Evolutionary conservation across 345 rosid species (phyloP), one percentile per base, ranked within the genome.

Genomic region (Theobroma cacao): DNA sequence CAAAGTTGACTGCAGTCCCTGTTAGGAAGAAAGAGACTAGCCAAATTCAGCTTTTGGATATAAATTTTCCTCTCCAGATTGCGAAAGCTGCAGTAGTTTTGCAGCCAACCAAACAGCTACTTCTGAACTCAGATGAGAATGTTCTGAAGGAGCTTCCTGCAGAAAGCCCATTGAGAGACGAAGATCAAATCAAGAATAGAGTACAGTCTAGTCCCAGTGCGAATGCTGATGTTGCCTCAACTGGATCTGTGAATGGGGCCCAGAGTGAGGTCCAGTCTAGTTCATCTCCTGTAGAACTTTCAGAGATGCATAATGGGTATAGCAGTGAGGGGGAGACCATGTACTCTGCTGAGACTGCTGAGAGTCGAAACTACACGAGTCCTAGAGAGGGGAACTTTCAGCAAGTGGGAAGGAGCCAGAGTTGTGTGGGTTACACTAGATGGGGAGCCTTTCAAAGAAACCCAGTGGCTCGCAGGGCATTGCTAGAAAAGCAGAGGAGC

Each of bases 301-400:
- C 80, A 0, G 86, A 82, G 82, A 67, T 85, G 85, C 85, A 86
- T 77, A 73, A 84, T 24, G 91, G 88, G 33, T 88, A 85, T 60
- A 88, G 89, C 84, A 91, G 97, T 14, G 98, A 93, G 78, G 97
- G 87, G 81, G 98, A 92, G 85, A 96, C 98, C 7, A 90, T 96
- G 99, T 93, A 96, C 87, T 96, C 99, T 14, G 99, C 97, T 7
- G 99, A 93, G 86, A 95, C 99, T 75, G 98, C 98, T 0, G 98
- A 93, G 83, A 96, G 99, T 85, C 83, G 98, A 80, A 96, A 96
- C 85, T 93, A 90, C 68, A 85, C 97, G 0, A 93, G 91, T 58
- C 99, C 98, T 2, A 84, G 89, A 76, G 93, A 90, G 78, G 91
- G 87, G 10, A 85, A 84, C 84, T 80, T 87, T 43, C 91, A 89